These are phyloP conservation scores for Skeletonema grethae DNA, from an alignment of 108 stramenopile species.

Conservation along the genomic window DNA sequence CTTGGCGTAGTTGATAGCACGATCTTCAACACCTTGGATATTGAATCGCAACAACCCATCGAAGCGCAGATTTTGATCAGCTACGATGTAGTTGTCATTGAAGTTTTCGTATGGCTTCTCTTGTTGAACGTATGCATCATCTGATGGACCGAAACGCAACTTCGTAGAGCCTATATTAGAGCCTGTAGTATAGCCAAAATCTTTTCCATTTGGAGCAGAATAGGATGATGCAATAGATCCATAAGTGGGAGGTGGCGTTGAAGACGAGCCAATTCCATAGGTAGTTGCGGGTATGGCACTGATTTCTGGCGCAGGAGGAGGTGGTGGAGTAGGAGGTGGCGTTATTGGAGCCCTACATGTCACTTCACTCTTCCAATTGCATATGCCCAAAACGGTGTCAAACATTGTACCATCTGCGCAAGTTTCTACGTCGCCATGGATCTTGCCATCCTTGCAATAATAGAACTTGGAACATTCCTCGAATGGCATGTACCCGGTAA, in stretches of 20 bases:
- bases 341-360: slow-evolving; percentile 29
- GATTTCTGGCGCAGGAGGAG: slow-evolving; percentile 2
- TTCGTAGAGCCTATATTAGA: neutral
- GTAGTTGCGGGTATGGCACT: slow-evolving; percentile 4
- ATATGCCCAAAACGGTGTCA: slow-evolving; percentile 28
- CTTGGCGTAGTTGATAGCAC: slow-evolving; percentile 32
- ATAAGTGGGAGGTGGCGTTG: slow-evolving; percentile 20
- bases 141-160: slow-evolving; percentile 15
- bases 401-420: slow-evolving; percentile 46
- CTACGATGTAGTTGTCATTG: slow-evolving; percentile 41
- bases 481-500: slow-evolving; percentile 26
- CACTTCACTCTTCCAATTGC: slow-evolving; percentile 39
- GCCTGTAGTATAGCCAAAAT: neutral
- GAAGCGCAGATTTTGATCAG: slow-evolving; percentile 41
- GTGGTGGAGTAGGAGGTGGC: slow-evolving; percentile 3
- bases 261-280: neutral
- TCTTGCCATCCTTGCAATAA: slow-evolving; percentile 35
- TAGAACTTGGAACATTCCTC: slow-evolving; percentile 49
- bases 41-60: slow-evolving; percentile 44
- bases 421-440: slow-evolving; percentile 40
- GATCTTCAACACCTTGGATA: slow-evolving; percentile 31
- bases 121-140: slow-evolving; percentile 34
- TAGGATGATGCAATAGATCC: neutral
- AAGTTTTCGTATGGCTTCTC: slow-evolving; percentile 24
- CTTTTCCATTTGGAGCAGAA: neutral